A percentile compares a stretch with the other conserved stretches of the same genome.
Evolutionary conservation across 495 filamentous ascomycete genomes (phyloP).

Genomic region (Penicillium diatomitis): DNA sequence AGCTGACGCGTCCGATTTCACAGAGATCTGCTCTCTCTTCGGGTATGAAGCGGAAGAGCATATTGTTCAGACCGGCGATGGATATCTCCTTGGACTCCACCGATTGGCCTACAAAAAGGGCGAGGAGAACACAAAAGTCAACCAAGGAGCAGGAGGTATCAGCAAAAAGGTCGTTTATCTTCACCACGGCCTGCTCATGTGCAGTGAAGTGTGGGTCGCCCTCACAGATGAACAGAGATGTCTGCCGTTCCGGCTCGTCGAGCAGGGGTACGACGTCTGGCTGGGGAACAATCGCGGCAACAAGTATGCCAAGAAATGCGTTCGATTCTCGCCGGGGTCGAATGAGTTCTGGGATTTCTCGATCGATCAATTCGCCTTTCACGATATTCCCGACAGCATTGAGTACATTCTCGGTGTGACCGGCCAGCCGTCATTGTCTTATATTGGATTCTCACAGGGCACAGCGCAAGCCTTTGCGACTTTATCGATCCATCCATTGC

Average conservation of each 20-base stretch:
- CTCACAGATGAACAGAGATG: conserved; percentile 76
- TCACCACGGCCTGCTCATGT: conserved; percentile 96
- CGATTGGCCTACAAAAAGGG: conserved; percentile 73
- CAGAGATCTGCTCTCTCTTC: conserved; percentile 79
- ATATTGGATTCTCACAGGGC: conserved; percentile 94
- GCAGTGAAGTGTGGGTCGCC: conserved; percentile 97
- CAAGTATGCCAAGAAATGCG: conserved; percentile 95
- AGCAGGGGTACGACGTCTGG: conserved; percentile 95
- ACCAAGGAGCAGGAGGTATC: conserved; percentile 58
- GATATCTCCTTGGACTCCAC: conserved; percentile 87
- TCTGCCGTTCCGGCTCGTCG: conserved; percentile 82
- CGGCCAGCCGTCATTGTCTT: conserved; percentile 74
- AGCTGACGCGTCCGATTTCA: conserved; percentile 75
- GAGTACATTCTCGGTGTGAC: conserved; percentile 83
- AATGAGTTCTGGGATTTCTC: conserved; percentile 92
- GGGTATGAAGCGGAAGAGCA: conserved; percentile 94
- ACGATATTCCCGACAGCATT: conserved; percentile 94
- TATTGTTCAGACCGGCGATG: conserved; percentile 87
- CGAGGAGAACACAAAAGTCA: conserved; percentile 63
- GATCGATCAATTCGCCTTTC: conserved; percentile 95
- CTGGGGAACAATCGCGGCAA: conserved; percentile 96
- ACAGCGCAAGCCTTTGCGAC: conserved; percentile 95
- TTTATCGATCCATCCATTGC: conserved; percentile 81
- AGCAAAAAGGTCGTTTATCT: conserved; percentile 86
- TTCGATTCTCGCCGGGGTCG: conserved; percentile 60